Base-by-base conservation (phyloP, 305 asterid species). In the Fraxinus angustifolia region DNA sequence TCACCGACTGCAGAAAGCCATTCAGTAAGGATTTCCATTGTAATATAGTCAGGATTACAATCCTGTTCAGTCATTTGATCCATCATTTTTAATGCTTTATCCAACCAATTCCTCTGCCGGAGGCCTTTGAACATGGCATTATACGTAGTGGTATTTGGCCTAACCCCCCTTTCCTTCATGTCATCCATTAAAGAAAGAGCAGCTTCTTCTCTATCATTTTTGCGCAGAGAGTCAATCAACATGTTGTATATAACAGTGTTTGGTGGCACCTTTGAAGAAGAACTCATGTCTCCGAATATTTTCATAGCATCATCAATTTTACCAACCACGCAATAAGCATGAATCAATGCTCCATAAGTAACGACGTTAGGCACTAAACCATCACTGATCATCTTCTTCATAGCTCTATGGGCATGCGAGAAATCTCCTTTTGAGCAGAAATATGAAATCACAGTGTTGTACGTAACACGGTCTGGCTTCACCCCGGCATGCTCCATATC, bases 1-100 rank as follows among this genome's bases (percentile, higher is more conserved):
- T 91, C 88, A 10, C 97, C 99, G 58, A 87, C 90, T 1, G 88
- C 90, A 82, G 97, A 77, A 78, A 93, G 90, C 99, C 99, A 96
- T 82, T 86, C 92, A 0, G 91, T 91, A 45, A 96, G 95, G 48
- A 91, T 89, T 60, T 90, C 97, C 93, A 96, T 87, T 30, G 99
- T 96, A 50, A 90, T 40, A 88, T 86, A 91, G 76, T 94, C 95
- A 33, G 99, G 99, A 86, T 82, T 81, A 78, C 97, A 94, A 5
- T 88, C 90, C 26, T 88, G 83, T 72, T 91, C 90, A 4, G 85
- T 89, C 98, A 95, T 93, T 82, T 87, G 89, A 76, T 93, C 90
- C 99, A 95, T 93, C 17, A 88, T 85, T 45, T 85, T 82, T 62
- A 91, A 82, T 2, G 97, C 94, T 80, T 85, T 92, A 33, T 91